Conservation (phyloP, 2,329 filamentous ascomycete species). For the Penicillium sclerotiorum region DNA sequence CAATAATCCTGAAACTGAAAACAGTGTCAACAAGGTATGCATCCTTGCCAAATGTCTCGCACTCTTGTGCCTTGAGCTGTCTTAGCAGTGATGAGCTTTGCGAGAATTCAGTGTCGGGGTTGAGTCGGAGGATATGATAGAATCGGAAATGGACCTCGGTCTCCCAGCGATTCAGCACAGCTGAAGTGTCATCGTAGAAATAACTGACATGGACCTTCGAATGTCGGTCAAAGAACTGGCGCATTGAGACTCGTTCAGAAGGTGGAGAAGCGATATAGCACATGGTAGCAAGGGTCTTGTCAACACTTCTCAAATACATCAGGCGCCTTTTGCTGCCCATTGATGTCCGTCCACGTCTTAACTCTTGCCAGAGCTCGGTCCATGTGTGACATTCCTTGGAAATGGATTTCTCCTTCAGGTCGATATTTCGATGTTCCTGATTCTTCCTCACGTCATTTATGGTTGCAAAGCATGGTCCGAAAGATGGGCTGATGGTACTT, state of each 20-base stretch:
- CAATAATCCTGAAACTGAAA: conserved; percentile 31
- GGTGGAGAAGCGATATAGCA: conserved; percentile 17
- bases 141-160: conserved; percentile 36
- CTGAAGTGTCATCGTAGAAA: conserved; percentile 29
- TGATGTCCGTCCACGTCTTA: neutral
- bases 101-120: no score
- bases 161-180: conserved; percentile 29
- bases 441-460: neutral
- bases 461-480: no score
- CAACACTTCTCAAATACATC: neutral
- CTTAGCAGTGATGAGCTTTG: no score
- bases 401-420: neutral
- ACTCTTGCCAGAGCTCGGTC: neutral
- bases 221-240: conserved; percentile 28
- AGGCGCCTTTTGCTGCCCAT: neutral
- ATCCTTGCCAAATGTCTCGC: conserved; percentile 1
- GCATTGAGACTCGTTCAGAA: conserved; percentile 12
- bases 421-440: neutral
- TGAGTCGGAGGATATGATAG: conserved; percentile 5
- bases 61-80: neutral
- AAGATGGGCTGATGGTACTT: no score
- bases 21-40: conserved; percentile 18
- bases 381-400: neutral
- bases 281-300: conserved; percentile 7
- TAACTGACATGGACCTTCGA: conserved; percentile 14